These are phyloP conservation scores for Xylaria telfairii DNA, from an alignment of 495 filamentous ascomycete genomes.

Conservation along the genomic window DNA sequence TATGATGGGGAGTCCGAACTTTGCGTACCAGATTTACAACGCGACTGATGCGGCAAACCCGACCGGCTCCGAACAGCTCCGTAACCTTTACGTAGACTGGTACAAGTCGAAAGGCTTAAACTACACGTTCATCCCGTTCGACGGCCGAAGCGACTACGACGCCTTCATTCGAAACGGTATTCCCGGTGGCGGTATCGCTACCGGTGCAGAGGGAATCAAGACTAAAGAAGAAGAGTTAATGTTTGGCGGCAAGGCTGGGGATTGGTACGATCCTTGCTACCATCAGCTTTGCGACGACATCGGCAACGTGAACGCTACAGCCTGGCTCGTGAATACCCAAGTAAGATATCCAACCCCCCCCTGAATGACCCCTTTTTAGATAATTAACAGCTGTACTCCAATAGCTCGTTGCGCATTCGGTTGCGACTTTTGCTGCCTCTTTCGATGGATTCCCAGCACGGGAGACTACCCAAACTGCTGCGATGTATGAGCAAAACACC, in stretches of 20 bases:
- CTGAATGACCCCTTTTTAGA: background rate
- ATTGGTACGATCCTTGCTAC: conserved; percentile 62
- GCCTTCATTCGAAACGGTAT: conserved; percentile 60
- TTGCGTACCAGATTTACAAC: conserved; percentile 60
- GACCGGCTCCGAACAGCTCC: conserved; percentile 54
- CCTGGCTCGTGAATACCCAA: conserved; percentile 63
- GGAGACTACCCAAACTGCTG: conserved; percentile 27
- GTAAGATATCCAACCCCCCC: conserved; percentile 28
- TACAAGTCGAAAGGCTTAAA: conserved; percentile 55
- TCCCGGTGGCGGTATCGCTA: conserved; percentile 63
- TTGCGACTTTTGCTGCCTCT: conserved; percentile 59
- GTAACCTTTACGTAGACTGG: conserved; percentile 59
- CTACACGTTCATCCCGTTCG: conserved; percentile 59
- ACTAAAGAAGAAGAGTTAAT: conserved; percentile 54
- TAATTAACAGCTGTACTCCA: conserved; percentile 4
- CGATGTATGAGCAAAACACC: conserved; percentile 28
- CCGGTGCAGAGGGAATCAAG: conserved; percentile 67
- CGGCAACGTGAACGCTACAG: conserved; percentile 55
- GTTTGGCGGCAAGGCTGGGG: conserved; percentile 60
- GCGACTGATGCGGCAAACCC: conserved; percentile 55
- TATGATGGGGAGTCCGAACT: conserved; percentile 64
- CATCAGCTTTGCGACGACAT: conserved; percentile 61
- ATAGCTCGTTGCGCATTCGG: conserved; percentile 60
- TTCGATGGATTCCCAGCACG: conserved; percentile 61
- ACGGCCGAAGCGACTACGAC: conserved; percentile 64